Evolutionary conservation across 2,329 filamentous ascomycete genomes (phyloP), one percentile per base, ranked within the genome.

Genomic region (Fusarium irregulare): DNA sequence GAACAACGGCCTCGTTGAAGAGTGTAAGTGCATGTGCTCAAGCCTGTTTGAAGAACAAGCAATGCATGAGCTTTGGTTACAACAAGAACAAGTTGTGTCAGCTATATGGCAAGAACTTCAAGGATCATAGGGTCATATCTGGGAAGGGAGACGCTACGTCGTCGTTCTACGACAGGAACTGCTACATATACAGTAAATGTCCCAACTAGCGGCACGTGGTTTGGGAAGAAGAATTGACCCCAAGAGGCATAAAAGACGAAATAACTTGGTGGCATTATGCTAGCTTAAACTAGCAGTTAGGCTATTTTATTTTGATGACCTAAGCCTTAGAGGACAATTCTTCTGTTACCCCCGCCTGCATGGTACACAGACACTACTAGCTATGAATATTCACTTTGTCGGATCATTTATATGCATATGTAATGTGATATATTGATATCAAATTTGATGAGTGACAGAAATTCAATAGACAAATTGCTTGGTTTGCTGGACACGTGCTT

Each of bases 1-100:
- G 30, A 1, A 60, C 12, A 3, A 34, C 20, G 0, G 14, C 16
- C 0, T 37, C 21, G 1, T n/a, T 40, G 0, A 66, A 50, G 20
- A 40, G 8, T 7, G 25, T 42, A 5, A 8, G 13, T 7, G 34
- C 45, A 20, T 66, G 56, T 11, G 50, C 45, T 3, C 21, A 53
- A 6, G 41, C n/a, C 0, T 61, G 62, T 4, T 6, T 56, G 2
- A 61, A 66, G 28, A 66, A 30, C 7, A 27, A 11, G 13, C 37
- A 56, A 13, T 66, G 64, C 18, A 7, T 55, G 12, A 55, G 64
- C 9, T 66, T 66, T 5, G 44, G 34, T 5, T 56, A 56, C 14
- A 27, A 27, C 25, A 21, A 18, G 20, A 16, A 28, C 7, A 56
- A 47, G 6, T 9, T 23, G 3, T 63, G 60, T 30, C 57, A 42